Evolutionary conservation across 495 filamentous ascomycete genomes (phyloP), one percentile per base, ranked within the genome.

Genomic region (Neurospora sp.): DNA sequence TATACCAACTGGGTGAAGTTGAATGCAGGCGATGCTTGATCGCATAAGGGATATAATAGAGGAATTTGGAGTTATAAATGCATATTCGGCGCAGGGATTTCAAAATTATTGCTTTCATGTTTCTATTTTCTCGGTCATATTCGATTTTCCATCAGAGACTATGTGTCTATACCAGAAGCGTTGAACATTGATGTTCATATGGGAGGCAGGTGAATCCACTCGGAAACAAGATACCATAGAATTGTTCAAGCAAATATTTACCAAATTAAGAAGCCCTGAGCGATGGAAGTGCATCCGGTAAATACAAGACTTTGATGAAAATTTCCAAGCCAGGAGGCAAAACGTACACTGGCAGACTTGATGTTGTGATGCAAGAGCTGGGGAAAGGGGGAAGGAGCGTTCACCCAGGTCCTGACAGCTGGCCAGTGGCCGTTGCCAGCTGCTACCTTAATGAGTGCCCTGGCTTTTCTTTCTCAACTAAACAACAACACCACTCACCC

Each of bases 1-100:
- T 96, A 92, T 89, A 84, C 84, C 75, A 96, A 96, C 78, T 96
- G 85, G 74, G 78, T 84, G 66, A 72, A 59, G 46, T 39, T 81
- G 5, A 80, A 74, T 70, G 72, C 27, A n/a, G 31, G 70, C 9
- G 27, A 18, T 16, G 54, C 54, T 62, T 62, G 54, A 62, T 62
- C 12, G 23, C 54, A 5, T 1, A 31, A 16, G 54, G 54, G 12
- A 62, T 62, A 14, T 8, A 62, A 12, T 18, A 11, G 54, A 35
- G 2, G 54, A 31, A 12, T 31, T 62, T 62, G 0, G 7, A 7
- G 14, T 18, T 35, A 16, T 9, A 66, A 31, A 35, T 66, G 27
- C 54, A 66, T 66, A 35, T 9, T 0, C 16, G 54, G 54, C 54
- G 54, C 54, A 37, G 27, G 54, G 6, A 18, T 18, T 66, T 66